Conservation (phyloP, 2,329 filamentous ascomycete species). For the Ascochyta lentis region DNA sequence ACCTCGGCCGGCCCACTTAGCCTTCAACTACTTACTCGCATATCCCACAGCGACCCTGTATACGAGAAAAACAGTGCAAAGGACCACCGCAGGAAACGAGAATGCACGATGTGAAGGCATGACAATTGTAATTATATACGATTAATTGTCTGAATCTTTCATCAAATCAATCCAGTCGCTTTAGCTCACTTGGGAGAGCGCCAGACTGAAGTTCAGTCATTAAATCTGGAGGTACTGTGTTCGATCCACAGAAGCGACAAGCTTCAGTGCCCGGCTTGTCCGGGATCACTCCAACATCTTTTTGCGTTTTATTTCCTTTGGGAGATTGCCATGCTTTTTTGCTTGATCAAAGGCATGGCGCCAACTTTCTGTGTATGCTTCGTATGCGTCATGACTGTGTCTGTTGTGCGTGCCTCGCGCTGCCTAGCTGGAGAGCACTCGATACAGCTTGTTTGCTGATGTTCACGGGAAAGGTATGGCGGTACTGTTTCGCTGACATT, state of each 20-base stretch:
- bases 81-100: too few species aligned
- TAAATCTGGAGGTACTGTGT: constrained; percentile 39
- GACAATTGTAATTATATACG: not conserved
- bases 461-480: not conserved
- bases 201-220: constrained; percentile 42
- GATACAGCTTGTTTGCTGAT: not conserved
- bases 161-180: constrained; percentile 27
- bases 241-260: constrained; percentile 24
- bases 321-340: too few species aligned
- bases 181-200: constrained; percentile 44
- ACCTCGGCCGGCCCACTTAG: not conserved
- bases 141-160: not conserved
- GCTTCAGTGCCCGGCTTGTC: constrained; percentile 15
- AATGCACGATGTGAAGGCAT: too few species aligned
- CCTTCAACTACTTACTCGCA: not conserved
- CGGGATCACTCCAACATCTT: constrained; percentile 12
- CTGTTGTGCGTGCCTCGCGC: too few species aligned
- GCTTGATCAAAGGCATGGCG: too few species aligned
- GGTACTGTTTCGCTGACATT: not conserved
- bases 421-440: too few species aligned
- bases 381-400: too few species aligned
- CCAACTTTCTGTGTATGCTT: too few species aligned
- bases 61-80: not conserved
- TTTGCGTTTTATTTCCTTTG: not conserved
- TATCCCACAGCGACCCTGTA: not conserved